phyloP scores from a whole-genome alignment of 1,284 basidiomycete species.

The Meira miltonrushii region DNA sequence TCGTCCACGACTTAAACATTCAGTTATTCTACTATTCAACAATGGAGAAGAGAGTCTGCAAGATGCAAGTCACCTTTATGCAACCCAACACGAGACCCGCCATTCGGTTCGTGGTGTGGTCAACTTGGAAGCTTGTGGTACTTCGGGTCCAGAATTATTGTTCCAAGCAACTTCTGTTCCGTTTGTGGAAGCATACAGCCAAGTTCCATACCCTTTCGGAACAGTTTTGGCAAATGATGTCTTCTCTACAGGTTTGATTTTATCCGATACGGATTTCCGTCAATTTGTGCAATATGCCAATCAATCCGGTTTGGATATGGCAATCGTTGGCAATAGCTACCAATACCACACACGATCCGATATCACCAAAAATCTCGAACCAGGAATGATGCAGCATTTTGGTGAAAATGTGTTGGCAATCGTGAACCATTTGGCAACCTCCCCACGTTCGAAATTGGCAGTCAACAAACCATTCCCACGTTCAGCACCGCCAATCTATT shows the following conservation, averaged over 20 bases:
- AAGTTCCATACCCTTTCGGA: constrained; percentile 82
- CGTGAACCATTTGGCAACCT: constrained; percentile 66
- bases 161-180: constrained; percentile 93
- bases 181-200: constrained; percentile 85
- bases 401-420: constrained; percentile 72
- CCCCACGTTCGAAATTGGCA: constrained; percentile 45
- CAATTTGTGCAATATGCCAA: constrained; percentile 84
- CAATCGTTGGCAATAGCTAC: constrained; percentile 86
- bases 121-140: constrained; percentile 90
- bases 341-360: constrained; percentile 87
- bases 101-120: constrained; percentile 74
- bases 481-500: constrained; percentile 66
- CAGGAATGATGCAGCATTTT: constrained; percentile 79
- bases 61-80: constrained; percentile 74
- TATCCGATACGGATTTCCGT: constrained; percentile 58
- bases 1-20: constrained; percentile 67
- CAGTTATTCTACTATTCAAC: constrained; percentile 88
- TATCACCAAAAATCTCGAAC: constrained; percentile 71
- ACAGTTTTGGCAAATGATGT: constrained; percentile 89
- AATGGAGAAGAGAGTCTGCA: constrained; percentile 82
- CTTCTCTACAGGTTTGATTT: constrained; percentile 83
- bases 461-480: constrained; percentile 19
- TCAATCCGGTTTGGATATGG: constrained; percentile 65
- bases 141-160: constrained; percentile 77
- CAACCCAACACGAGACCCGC: constrained; percentile 46